These are phyloP conservation scores for Potentilla sterilis DNA, from an alignment of 306 rosid species.

Conservation along the genomic window DNA sequence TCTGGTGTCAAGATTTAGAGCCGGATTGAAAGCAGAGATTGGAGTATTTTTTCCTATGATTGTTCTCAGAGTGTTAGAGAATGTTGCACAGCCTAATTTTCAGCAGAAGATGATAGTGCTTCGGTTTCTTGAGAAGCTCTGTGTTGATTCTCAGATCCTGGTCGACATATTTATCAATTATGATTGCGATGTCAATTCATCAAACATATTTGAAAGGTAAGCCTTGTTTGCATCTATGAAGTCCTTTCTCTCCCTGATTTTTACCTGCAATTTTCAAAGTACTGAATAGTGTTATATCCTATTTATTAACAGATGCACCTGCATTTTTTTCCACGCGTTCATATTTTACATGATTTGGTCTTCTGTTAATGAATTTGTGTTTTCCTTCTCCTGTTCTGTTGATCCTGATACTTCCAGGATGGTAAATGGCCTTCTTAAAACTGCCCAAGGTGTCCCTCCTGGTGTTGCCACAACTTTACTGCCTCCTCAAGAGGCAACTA, in stretches of 20 bases:
- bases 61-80: constrained; percentile 95
- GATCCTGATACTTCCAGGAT: constrained; percentile 55
- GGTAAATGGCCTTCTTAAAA: constrained; percentile 99
- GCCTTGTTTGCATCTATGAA: no score
- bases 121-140: constrained; percentile 90
- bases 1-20: constrained; percentile 96
- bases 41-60: constrained; percentile 99
- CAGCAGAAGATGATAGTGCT: constrained; percentile 99
- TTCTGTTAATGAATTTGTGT: constrained; percentile 15
- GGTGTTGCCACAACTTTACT: constrained; percentile 81
- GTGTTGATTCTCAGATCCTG: constrained; percentile 90
- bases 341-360: constrained; percentile 22
- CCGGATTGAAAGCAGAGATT: constrained; percentile 97
- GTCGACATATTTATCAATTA: constrained; percentile 96
- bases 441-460: constrained; percentile 99
- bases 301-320: constrained; percentile 19
- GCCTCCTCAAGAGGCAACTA: constrained; percentile 89
- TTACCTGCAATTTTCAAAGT: constrained; percentile 8
- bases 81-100: constrained; percentile 94
- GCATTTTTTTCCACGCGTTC: background rate
- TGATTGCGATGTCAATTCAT: constrained; percentile 98
- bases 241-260: background rate
- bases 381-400: constrained; percentile 20
- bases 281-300: constrained; percentile 23
- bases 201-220: constrained; percentile 98